A percentile compares a stretch with the other conserved stretches of the same genome.
Evolutionary conservation across 2,329 filamentous ascomycete genomes (phyloP).

Genomic region (Colletotrichum karsti): DNA sequence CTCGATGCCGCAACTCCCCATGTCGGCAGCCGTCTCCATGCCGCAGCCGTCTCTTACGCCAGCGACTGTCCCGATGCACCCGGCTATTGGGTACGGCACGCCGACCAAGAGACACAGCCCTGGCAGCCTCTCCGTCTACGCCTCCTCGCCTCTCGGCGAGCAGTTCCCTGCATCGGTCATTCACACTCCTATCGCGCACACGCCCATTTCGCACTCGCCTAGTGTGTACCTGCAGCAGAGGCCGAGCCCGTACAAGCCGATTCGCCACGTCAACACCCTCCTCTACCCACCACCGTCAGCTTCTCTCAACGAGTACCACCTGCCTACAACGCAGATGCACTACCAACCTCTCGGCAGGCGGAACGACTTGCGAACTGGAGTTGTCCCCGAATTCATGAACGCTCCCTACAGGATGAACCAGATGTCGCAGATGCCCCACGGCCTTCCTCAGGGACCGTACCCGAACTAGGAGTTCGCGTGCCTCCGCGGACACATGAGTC

Average conservation of each 20-base stretch:
- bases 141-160: conserved; percentile 76
- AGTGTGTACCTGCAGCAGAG: conserved; percentile 88
- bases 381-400: conserved; percentile 69
- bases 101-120: conserved; percentile 64
- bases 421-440: conserved; percentile 27
- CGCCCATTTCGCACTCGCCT: conserved; percentile 81
- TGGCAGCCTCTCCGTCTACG: conserved; percentile 59
- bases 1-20: conserved; percentile 30
- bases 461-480: conserved; percentile 41
- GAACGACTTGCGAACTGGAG: conserved; percentile 73
- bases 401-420: conserved; percentile 20
- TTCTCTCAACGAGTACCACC: conserved; percentile 78
- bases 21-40: conserved; percentile 22
- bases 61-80: conserved; percentile 32
- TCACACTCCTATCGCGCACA: conserved; percentile 65
- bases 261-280: conserved; percentile 90
- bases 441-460: conserved; percentile 40
- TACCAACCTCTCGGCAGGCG: conserved; percentile 80
- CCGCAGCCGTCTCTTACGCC: conserved; percentile 28
- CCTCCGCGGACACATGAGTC: neutral
- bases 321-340: conserved; percentile 79
- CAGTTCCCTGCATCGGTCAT: conserved; percentile 62
- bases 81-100: conserved; percentile 53
- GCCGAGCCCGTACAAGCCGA: conserved; percentile 90
- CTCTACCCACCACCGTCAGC: conserved; percentile 85